Conservation (phyloP, 192 early-diverging fungal genomes). For the Gryganskiella cystojenkinii region DNA sequence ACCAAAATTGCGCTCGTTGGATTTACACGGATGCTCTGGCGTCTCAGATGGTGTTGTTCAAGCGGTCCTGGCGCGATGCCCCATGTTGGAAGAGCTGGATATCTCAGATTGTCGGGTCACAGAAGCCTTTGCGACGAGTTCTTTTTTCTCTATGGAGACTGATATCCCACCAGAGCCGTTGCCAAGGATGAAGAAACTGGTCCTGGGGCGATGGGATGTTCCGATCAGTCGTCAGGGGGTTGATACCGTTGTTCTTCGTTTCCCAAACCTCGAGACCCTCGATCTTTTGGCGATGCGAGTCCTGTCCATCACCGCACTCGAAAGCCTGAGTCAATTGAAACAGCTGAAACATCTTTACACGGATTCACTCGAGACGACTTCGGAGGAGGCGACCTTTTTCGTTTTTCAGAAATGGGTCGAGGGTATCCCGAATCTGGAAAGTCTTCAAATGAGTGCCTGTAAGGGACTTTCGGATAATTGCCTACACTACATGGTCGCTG, state of each 20-base stretch:
- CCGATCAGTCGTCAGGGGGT: constrained; percentile 18
- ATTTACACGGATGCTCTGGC: constrained; percentile 22
- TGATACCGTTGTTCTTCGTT: constrained; percentile 21
- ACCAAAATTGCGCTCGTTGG: constrained; percentile 25
- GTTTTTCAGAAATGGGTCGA: constrained; percentile 38
- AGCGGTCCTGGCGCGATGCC: constrained; percentile 27
- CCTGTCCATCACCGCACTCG: constrained; percentile 25
- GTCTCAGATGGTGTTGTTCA: constrained; percentile 13
- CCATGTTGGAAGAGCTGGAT: constrained; percentile 38
- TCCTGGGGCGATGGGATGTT: constrained; percentile 22
- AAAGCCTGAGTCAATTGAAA: constrained; percentile 10
- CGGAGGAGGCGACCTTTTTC: constrained; percentile 2
- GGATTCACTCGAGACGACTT: constrained; percentile 23
- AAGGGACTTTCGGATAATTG: constrained; percentile 29
- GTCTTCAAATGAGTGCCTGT: constrained; percentile 33
- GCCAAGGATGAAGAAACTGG: constrained; percentile 25
- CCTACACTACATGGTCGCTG: constrained; percentile 21
- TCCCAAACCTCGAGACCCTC: constrained; percentile 33
- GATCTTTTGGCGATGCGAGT: constrained; percentile 32
- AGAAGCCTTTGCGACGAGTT: constrained; percentile 25
- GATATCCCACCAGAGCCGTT: background rate
- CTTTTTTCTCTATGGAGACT: no score
- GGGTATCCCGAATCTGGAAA: constrained; percentile 32
- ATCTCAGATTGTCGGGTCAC: constrained; percentile 31
- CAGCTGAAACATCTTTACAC: constrained; percentile 37